Base-by-base conservation (phyloP, 2,329 filamentous ascomycete genomes). In the Aspergillus versicolor region DNA sequence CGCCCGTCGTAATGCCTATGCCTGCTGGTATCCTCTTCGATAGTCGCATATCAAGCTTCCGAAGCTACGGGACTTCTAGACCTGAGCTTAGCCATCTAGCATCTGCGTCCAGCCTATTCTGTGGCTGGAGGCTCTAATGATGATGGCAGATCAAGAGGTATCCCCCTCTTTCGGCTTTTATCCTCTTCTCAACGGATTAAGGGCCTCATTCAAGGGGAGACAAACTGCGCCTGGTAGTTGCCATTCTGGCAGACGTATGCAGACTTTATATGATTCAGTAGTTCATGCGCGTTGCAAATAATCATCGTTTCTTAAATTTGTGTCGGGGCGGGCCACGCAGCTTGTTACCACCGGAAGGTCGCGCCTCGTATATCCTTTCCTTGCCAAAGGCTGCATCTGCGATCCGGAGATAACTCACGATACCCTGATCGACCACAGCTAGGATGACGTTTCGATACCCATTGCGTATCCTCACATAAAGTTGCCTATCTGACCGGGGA, bases 381-480 rank as follows among this genome's bases (percentile, higher is more conserved):
- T 85, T 83, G 0, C 82, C 88, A 74, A 97, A 97, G 1, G 87
- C 88, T 11, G 86, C 87, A 77, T 97, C 92, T 1, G 84, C 86
- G 57, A 97, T 82, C 22, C 90, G 81, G 67, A 97, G 80, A 70
- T 93, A 97, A 72, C 93, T 97, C 45, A 92, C 88, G 21, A 97
- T 82, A 0, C 94, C 94, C 61, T 91, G 84, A 71, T 97, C 94
- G 34, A 97, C 92, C 2, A 97, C 84, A 0, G 92, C 94, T 22
- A 99, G 72, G 34, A 97, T 80, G 32, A 94, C 89, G 73, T 91
- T 94, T 62, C 91, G 84, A 71, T 88, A 87, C 2, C 92, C 94
- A 67, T 96, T 87, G 74, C 92, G 93, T 61, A 97, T 77, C 58
- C 90, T 86, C 67, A 88, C 84, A 69, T 95, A 94, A 62, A 92